A percentile compares a stretch with the other conserved stretches of the same genome.
Conservation (phyloP, 192 early-diverging fungal species). For the Coemansia umbellata region DNA sequence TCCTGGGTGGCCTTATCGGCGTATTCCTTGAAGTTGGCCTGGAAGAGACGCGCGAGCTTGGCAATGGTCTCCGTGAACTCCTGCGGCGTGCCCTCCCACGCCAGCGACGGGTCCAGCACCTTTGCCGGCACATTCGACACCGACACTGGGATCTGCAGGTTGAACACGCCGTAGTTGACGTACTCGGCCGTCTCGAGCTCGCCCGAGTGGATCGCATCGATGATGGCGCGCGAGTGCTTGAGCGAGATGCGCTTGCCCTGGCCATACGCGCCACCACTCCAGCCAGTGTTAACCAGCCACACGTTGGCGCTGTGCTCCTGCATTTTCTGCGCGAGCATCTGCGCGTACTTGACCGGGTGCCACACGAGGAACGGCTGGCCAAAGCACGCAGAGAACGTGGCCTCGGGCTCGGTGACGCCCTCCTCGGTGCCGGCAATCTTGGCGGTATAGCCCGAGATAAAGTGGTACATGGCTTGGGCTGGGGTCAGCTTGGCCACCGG, state of each 20-base stretch:
- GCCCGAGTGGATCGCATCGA: conserved; percentile 95
- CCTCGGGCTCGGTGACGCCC: conserved; percentile 85
- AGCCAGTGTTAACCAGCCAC: conserved; percentile 97
- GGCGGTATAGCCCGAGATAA: conserved; percentile 96
- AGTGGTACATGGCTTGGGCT: conserved; percentile 94
- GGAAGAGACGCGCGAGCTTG: conserved; percentile 82
- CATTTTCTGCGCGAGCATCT: conserved; percentile 97
- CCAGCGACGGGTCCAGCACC: conserved; percentile 79
- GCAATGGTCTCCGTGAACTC: conserved; percentile 62
- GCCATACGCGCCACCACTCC: conserved; percentile 92
- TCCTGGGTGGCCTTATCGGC: conserved; percentile 71
- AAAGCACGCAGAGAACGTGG: conserved; percentile 92
- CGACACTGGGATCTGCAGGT: conserved; percentile 79
- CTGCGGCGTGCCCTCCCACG: conserved; percentile 75
- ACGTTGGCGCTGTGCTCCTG: conserved; percentile 77
- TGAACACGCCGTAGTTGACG: conserved; percentile 83
- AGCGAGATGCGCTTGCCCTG: conserved; percentile 87
- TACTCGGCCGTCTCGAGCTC: conserved; percentile 83
- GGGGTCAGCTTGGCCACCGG: conserved; percentile 85
- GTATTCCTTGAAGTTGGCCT: conserved; percentile 86
- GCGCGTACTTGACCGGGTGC: conserved; percentile 94
- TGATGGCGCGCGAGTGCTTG: conserved; percentile 96
- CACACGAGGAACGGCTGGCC: conserved; percentile 96
- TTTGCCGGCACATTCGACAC: conserved; percentile 75
- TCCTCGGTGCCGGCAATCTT: conserved; percentile 98